Percentiles rank a stretch among this genome's conserved stretches.
These are phyloP conservation scores for Termitomyces sp. DNA, from an alignment of 768 basidiomycete genomes.

Conservation along the genomic window DNA sequence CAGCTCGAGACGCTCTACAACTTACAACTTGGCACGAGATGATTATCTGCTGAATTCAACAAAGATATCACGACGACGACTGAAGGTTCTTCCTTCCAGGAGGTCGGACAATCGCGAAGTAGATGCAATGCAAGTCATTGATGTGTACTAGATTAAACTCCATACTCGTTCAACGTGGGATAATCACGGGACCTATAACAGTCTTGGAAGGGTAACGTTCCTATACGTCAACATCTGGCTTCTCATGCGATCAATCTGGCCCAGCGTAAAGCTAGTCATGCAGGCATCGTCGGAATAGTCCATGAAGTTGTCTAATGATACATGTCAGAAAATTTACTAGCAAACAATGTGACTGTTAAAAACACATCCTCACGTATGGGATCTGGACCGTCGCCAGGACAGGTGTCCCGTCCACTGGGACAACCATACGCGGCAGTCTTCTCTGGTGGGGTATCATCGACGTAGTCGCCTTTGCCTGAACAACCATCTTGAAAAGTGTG, in stretches of 20 bases:
- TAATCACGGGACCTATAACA: slow-evolving; percentile 1
- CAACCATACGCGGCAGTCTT: slow-evolving; percentile 36
- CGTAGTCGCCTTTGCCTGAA: slow-evolving; percentile 32
- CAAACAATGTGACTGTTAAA: background rate
- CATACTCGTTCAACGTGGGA: background rate
- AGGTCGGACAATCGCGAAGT: background rate
- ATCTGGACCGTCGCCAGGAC: slow-evolving; percentile 27
- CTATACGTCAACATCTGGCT: slow-evolving; percentile 41
- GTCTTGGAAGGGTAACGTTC: slow-evolving; percentile 25
- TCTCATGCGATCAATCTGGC: slow-evolving; percentile 35
- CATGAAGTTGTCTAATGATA: slow-evolving; percentile 39
- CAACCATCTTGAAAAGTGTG: slow-evolving; percentile 55
- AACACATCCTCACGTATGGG: slow-evolving; percentile 27
- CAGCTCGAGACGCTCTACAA: background rate
- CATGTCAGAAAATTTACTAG: background rate
- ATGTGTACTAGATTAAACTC: background rate
- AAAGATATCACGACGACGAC: background rate
- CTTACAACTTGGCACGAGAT: background rate
- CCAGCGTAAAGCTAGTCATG: slow-evolving; percentile 43
- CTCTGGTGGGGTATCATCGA: slow-evolving; percentile 43
- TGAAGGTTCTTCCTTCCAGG: background rate
- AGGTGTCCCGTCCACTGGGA: slow-evolving; percentile 27
- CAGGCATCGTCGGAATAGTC: slow-evolving; percentile 45
- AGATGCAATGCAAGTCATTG: slow-evolving; percentile 2
- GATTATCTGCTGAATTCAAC: background rate